Evolutionary conservation across 371 early-diverging fungal genomes (phyloP), one percentile per base, ranked within the genome.

Genomic region (Rhizopus stolonifer): DNA sequence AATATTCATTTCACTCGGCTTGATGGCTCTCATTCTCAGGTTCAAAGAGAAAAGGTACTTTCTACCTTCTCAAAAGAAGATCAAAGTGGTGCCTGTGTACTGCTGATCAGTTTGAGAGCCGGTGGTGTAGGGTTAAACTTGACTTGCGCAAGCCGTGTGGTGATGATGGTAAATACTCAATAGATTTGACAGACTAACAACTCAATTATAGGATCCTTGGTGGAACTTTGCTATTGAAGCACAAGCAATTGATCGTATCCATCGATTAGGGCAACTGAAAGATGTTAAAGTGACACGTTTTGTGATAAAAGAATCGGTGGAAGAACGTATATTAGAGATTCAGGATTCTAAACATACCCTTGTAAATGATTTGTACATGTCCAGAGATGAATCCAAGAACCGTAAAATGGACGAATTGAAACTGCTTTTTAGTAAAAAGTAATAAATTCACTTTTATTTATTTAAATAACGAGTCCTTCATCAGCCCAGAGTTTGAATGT

Each of bases 401-500:
- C 68, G 73, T 22, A 65, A 69, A 21, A 43, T 84, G 45, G 77
- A 80, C 18, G 84, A 84, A 15, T 53, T 84, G 19, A 69, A 79
- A 42, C 49, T 72, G 4, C 25, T 79, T 17, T 79, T 79, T 49
- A 51, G 74, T 15, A 59, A 59, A 36, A 36, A 36, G 15, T 21
- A 42, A 3, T 42, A 3, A 21, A 15, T 21, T 19, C 8, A 21
- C 8, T 42, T 42, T 0, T 42, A 17, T 47, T 47, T 29, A 33
- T 55, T 47, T 73, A 79, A 33, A 79, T 32, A n/a, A 69, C 54
- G 24, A 77, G 40, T 53, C 72, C 71, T 50, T 85, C 86, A 52
- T 79, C 70, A 21, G 83, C 81, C 89, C 90, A 96, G 4, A 98
- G 75, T 61, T 98, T 98, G 67, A 96, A 96, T 1, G 96, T 95